Percentiles rank a stretch among this genome's conserved stretches.
Conservation (phyloP, 1,139 yeast genomes). For the Lodderomyces orthopsilosis region DNA sequence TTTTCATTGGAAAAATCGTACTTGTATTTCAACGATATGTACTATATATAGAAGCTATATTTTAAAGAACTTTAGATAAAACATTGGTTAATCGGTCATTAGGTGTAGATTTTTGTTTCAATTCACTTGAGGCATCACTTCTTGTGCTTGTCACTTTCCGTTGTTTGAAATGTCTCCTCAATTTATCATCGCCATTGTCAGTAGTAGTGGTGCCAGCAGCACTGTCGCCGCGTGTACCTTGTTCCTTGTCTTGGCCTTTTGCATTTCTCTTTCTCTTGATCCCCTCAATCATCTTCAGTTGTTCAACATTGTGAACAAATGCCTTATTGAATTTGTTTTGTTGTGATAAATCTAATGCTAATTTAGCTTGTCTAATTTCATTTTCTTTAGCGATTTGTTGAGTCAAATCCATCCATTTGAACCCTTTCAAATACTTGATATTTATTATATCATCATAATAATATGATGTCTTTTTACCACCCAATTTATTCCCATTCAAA, state of each 20-base stretch:
- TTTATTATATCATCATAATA: slow-evolving; percentile 93
- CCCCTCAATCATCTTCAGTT: slow-evolving; percentile 73
- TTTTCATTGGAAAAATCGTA: too few relatives aligned
- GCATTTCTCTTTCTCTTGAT: slow-evolving; percentile 55
- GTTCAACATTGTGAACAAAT: slow-evolving; percentile 80
- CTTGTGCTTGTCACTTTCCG: slow-evolving; percentile 62
- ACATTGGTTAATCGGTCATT: slow-evolving; percentile 46
- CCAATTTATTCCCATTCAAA: slow-evolving; percentile 82
- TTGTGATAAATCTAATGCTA: slow-evolving; percentile 84
- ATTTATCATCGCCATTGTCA: slow-evolving; percentile 26
- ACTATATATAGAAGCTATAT: background rate
- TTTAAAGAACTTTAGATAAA: slow-evolving; percentile 33
- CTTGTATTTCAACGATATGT: too few relatives aligned
- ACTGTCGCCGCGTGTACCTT: slow-evolving; percentile 11
- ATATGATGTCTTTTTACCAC: slow-evolving; percentile 90
- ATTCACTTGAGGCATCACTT: slow-evolving; percentile 54
- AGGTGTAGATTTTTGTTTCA: slow-evolving; percentile 46
- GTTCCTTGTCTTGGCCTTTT: slow-evolving; percentile 18
- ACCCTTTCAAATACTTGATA: slow-evolving; percentile 83
- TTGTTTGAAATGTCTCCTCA: slow-evolving; percentile 60
- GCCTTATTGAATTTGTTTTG: slow-evolving; percentile 84
- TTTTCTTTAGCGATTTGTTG: slow-evolving; percentile 91
- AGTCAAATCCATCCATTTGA: slow-evolving; percentile 93
- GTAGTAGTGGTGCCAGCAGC: background rate
- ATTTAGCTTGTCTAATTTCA: slow-evolving; percentile 82